Percentiles rank a stretch among this genome's conserved stretches.
Evolutionary conservation across 1,284 basidiomycete species (phyloP).

Genomic region (Sporisorium graminicola): DNA sequence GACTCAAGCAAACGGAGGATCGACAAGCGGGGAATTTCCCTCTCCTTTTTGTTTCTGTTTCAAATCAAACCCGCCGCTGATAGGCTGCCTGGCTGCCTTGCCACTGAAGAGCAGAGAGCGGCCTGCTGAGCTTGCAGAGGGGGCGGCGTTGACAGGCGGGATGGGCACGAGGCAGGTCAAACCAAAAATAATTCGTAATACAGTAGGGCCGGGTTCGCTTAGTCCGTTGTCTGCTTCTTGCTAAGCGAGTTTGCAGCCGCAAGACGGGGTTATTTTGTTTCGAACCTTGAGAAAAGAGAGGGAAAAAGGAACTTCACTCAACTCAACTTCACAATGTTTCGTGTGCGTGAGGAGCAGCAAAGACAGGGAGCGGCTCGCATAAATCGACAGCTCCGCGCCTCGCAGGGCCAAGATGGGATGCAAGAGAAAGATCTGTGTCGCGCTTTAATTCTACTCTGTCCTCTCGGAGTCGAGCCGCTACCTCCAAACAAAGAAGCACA

Average conservation of each 20-base stretch:
- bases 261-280: constrained; percentile 2
- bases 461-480: neutral
- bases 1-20: neutral
- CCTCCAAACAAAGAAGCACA: no score
- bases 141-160: no score
- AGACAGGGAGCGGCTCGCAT: constrained; percentile 21
- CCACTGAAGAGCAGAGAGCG: neutral
- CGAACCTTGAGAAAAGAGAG: neutral
- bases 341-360: neutral
- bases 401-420: neutral
- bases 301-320: constrained; percentile 17
- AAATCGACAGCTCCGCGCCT: constrained; percentile 16
- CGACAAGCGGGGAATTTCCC: constrained; percentile 17
- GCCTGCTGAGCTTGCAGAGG: neutral
- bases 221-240: neutral
- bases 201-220: constrained; percentile 4
- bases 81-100: neutral
- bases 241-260: constrained; percentile 7
- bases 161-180: constrained; percentile 4
- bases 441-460: neutral
- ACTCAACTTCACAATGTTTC: constrained; percentile 3
- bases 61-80: neutral
- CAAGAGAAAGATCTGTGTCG: constrained; percentile 16
- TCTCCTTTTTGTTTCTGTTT: neutral
- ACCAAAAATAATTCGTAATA: neutral